Conservation (phyloP, 2,329 filamentous ascomycete species). For the Penicillium frequentans region DNA sequence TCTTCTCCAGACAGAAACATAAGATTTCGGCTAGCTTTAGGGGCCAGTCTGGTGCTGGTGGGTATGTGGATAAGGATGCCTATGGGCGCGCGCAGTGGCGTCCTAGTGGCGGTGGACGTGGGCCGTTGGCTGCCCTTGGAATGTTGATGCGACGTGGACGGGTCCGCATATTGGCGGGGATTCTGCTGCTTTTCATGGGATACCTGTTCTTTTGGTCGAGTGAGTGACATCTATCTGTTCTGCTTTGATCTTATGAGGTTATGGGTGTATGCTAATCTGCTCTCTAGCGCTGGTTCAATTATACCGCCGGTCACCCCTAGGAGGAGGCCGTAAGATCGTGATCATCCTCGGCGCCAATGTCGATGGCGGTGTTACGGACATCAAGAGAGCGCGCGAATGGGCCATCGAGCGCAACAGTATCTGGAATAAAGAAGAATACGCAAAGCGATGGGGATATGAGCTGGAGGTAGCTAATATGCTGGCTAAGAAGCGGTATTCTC, state of each 20-base stretch:
- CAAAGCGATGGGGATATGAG: constrained; percentile 85
- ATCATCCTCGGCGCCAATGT: constrained; percentile 92
- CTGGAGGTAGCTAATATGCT: constrained; percentile 98
- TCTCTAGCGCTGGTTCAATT: constrained; percentile 50
- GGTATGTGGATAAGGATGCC: constrained; percentile 72
- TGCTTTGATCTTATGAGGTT: neutral
- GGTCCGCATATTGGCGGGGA: constrained; percentile 59
- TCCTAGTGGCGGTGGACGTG: constrained; percentile 31
- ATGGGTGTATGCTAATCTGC: neutral
- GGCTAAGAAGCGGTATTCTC: constrained; percentile 96
- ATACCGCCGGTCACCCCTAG: constrained; percentile 73
- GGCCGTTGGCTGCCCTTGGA: constrained; percentile 35
- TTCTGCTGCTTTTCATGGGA: constrained; percentile 61
- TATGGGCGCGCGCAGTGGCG: constrained; percentile 57
- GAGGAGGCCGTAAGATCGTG: constrained; percentile 87
- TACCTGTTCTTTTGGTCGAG: constrained; percentile 71
- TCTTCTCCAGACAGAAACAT: constrained; percentile 82
- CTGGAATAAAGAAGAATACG: constrained; percentile 90
- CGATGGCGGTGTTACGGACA: constrained; percentile 97
- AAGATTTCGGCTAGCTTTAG: constrained; percentile 74
- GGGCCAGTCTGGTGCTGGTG: constrained; percentile 32
- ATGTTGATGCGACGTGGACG: constrained; percentile 65
- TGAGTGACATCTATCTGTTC: constrained; percentile 49
- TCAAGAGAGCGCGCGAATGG: constrained; percentile 97
- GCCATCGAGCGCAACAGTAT: constrained; percentile 96